Base-by-base conservation (phyloP, 78 protist genomes). In the Dictyostelium firmibasis region DNA sequence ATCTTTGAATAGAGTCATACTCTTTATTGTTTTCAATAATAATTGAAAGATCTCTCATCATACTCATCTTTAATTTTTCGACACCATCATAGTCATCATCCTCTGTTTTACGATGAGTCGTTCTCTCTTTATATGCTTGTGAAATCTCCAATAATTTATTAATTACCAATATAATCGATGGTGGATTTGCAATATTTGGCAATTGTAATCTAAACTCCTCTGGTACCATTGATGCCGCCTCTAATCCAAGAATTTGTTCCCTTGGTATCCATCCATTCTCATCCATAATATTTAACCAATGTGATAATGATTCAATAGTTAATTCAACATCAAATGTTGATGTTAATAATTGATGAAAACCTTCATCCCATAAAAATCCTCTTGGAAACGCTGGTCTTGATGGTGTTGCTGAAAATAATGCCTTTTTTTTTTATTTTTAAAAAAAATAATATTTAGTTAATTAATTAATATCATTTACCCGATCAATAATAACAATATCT, bases 301-400 rank as follows among this genome's bases (percentile, higher is more conserved):
- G 77, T 10, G 83, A 70, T 8, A 98, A 23, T 29, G 96, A 83
- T 27, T 97, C 98, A 0, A 70, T 29, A 0, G 91, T 72, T 33
- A 94, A 35, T 25, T 93, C 75, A n/a, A 53, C 38, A 74, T 96
- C 89, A 97, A 94, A 98, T 13, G 57, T 4, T 18, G 53, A 50
- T 27, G 97, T 33, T n/a, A 98, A 77, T 75, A 98, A 67, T 85
- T 98, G 98, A 81, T 98, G 99, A 94, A 98, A 98, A 16, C 99
- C 99, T 67, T 99, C 99, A 92, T 99, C 99, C 99, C 99, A 99
- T n/a, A 98, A 62, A 38, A 98, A 99, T 27, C 99, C 99, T n/a
- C 99, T 93, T 78, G 99, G 99, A 84, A 98, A 98, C 35, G 94
- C 91, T 47, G 98, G n/a, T 41, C 99, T 86, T 23, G 98, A 94